A percentile compares a stretch with the other conserved stretches of the same genome.
Conservation (phyloP, 768 basidiomycete genomes). For the Auriscalpium vulgare region DNA sequence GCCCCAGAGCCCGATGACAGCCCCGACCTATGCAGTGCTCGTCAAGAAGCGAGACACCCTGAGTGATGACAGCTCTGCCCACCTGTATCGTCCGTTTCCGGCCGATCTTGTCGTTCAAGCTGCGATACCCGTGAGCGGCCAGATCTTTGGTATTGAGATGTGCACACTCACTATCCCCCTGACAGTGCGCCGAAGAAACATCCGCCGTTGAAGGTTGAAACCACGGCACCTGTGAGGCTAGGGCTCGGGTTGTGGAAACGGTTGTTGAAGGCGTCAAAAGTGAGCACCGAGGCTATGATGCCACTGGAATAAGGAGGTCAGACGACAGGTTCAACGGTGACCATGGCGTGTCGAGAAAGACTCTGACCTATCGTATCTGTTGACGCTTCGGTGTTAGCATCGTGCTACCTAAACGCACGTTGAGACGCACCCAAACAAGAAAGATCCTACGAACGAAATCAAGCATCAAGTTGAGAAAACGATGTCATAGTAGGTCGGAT, state of each 20-base stretch:
- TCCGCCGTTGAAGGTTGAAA: constrained; percentile 52
- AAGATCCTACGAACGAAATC: constrained; percentile 28
- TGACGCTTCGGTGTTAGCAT: not conserved
- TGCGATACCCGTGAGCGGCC: constrained; percentile 10
- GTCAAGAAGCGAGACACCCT: not conserved
- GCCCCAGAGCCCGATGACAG: constrained; percentile 42
- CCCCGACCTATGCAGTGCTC: constrained; percentile 31
- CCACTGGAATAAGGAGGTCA: constrained; percentile 47
- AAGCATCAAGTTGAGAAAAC: not conserved
- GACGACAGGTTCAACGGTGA: not conserved
- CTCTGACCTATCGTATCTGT: not conserved
- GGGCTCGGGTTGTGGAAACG: constrained; percentile 40
- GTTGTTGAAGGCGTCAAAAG: constrained; percentile 39
- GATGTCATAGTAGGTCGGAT: not conserved
- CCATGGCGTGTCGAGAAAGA: not conserved
- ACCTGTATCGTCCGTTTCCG: constrained; percentile 50
- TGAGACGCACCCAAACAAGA: constrained; percentile 40
- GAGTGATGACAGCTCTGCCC: not conserved
- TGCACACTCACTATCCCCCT: constrained; percentile 38
- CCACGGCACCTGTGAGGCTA: constrained; percentile 45
- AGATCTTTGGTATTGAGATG: not conserved
- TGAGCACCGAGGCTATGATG: constrained; percentile 53
- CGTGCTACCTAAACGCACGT: not conserved
- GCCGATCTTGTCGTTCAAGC: constrained; percentile 43
- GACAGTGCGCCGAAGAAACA: constrained; percentile 46